A percentile compares a stretch with the other conserved stretches of the same genome.
These are phyloP conservation scores for Acanthamoeba sp. DNA, from an alignment of 208 protist species.

Conservation along the genomic window DNA sequence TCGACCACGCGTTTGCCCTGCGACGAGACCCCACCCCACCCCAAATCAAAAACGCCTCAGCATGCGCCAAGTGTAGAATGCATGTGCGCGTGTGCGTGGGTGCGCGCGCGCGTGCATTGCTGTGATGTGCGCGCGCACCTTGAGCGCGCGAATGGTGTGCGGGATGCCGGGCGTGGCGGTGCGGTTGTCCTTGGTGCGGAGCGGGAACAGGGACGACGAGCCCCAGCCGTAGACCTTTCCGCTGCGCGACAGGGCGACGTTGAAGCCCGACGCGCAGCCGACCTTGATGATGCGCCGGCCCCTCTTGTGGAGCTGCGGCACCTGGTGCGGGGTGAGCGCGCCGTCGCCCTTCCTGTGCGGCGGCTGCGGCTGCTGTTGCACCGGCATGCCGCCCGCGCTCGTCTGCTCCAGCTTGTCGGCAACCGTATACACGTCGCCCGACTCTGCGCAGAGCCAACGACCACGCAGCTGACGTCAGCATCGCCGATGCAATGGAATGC, in stretches of 20 bases:
- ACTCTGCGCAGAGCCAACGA: background rate
- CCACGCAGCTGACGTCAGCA: no score
- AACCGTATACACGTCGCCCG: conserved; percentile 58
- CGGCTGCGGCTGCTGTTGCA: background rate
- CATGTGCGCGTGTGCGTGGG: background rate
- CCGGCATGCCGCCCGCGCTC: no score
- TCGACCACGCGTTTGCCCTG: conserved; percentile 69
- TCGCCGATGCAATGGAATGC: no score
- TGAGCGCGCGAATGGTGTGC: conserved; percentile 50
- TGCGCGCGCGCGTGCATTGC: background rate
- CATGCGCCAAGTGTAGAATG: background rate
- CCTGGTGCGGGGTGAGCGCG: conserved; percentile 35
- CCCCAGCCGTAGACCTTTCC: conserved; percentile 35
- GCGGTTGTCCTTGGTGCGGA: conserved; percentile 21
- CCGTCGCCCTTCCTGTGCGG: background rate
- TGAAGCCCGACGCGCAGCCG: conserved; percentile 62
- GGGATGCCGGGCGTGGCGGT: conserved; percentile 38
- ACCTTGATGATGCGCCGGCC: conserved; percentile 55
- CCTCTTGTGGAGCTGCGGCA: background rate
- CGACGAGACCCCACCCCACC: no score
- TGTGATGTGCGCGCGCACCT: no score
- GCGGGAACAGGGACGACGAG: conserved; percentile 52
- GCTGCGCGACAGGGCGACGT: conserved; percentile 32
- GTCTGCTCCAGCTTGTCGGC: conserved; percentile 30
- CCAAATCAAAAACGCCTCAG: no score